A percentile compares a stretch with the other conserved stretches of the same genome.
phyloP scores from a whole-genome alignment of 768 basidiomycete genomes.

The Lactarius trivialis region DNA sequence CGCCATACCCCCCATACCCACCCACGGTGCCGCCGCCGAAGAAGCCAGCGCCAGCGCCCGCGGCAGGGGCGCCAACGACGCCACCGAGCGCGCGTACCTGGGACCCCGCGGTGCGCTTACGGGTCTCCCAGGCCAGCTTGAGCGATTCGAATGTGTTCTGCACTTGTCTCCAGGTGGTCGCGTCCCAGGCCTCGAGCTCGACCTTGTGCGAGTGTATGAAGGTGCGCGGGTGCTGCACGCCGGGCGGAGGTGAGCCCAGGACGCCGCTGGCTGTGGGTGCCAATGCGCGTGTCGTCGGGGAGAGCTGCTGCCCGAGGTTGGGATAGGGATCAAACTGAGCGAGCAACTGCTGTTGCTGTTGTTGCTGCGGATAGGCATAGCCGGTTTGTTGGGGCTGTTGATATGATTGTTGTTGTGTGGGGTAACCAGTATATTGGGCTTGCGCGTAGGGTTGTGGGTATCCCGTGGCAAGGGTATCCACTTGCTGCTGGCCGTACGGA shows the following conservation, averaged over 20 bases:
- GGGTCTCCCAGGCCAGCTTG: conserved; percentile 55
- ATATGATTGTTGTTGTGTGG: conserved; percentile 23
- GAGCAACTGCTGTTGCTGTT: conserved; percentile 13
- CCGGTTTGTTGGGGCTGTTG: conserved; percentile 23
- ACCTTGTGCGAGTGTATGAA: conserved; percentile 58
- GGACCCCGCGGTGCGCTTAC: conserved; percentile 50
- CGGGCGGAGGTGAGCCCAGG: conserved; percentile 22
- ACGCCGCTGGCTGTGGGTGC: not conserved
- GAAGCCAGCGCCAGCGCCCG: conserved; percentile 25
- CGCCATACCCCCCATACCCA: conserved; percentile 24
- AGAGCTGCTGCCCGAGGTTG: conserved; percentile 1
- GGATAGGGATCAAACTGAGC: conserved; percentile 24
- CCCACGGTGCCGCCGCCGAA: conserved; percentile 29
- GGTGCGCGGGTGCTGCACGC: conserved; percentile 59
- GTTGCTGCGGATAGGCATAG: conserved; percentile 22
- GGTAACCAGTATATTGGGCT: conserved; percentile 27
- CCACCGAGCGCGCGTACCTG: conserved; percentile 42
- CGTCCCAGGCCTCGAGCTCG: conserved; percentile 42
- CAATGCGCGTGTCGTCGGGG: not conserved
- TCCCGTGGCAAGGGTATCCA: conserved; percentile 16
- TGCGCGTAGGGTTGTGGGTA: conserved; percentile 28
- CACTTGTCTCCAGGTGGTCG: conserved; percentile 30
- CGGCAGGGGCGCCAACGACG: conserved; percentile 17
- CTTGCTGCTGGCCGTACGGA: conserved; percentile 19
- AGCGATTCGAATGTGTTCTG: conserved; percentile 55